A percentile compares a stretch with the other conserved stretches of the same genome.
Conservation (phyloP, 1,284 basidiomycete genomes). For the Cryptococcus sp. region DNA sequence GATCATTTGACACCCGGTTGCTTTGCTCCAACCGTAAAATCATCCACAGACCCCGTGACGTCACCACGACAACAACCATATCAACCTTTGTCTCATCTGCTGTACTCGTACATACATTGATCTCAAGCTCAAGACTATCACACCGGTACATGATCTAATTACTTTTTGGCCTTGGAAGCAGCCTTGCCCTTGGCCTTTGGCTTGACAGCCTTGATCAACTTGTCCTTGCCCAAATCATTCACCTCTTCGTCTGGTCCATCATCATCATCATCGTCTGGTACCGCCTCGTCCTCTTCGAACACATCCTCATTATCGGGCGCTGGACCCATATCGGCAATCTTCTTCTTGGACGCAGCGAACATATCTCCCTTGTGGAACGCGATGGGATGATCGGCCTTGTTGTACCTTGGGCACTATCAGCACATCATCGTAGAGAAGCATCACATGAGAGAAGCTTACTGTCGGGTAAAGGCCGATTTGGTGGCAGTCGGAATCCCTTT, state of each 20-base stretch:
- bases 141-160: neutral
- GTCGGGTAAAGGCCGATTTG: conserved; percentile 79
- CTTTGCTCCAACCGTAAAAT: too few species aligned
- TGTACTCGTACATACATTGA: too few species aligned
- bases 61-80: too few species aligned
- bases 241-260: conserved; percentile 45
- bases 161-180: conserved; percentile 22
- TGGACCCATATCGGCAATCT: conserved; percentile 56
- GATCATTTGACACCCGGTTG: too few species aligned
- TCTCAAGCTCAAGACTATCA: too few species aligned
- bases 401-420: conserved; percentile 58
- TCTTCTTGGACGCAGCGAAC: conserved; percentile 67
- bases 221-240: conserved; percentile 51
- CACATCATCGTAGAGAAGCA: neutral
- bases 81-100: too few species aligned
- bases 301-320: conserved; percentile 86
- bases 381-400: conserved; percentile 77
- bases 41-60: too few species aligned
- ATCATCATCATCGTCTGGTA: conserved; percentile 49
- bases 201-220: conserved; percentile 53
- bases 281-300: conserved; percentile 51
- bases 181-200: conserved; percentile 30
- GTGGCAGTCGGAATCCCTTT: conserved; percentile 78
- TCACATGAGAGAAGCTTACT: conserved; percentile 52
- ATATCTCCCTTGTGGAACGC: conserved; percentile 81